Evolutionary conservation across 768 basidiomycete species (phyloP), one percentile per base, ranked within the genome.

Genomic region (Boletus patriciae): DNA sequence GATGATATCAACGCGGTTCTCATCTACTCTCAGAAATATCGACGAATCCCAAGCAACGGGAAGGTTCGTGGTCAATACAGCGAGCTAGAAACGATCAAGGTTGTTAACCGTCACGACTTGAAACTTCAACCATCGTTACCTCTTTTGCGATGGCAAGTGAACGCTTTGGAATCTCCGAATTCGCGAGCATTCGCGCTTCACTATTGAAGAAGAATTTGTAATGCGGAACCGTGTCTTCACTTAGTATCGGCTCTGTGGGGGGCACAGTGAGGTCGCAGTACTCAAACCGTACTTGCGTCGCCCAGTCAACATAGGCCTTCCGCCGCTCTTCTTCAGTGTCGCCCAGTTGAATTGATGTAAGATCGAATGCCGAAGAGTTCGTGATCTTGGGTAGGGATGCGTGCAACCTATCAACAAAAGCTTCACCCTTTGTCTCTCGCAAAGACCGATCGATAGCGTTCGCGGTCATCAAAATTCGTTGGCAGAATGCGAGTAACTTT

Each of bases 41-140:
- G 92, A 95, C 6, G 94, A 96, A 65, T 93, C 86, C 91, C 93
- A 97, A 7, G 92, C 88, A 15, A 93, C 87, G n/a, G 95, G 95
- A 25, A 98, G 77, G 68, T 94, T 95, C 12, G 93, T 94, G 3
- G 94, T 94, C 50, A 98, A 80, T 38, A 95, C 92, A 2, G 95
- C 94, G 58, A 97, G 85, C 92, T 94, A 40, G 60, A n/a, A 57
- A 58, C 48, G 36, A 50, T 53, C 33, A 58, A 36, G 62, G 18
- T 61, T 52, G 57, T 62, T 8, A 56, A 55, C 15, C 27, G 10
- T 50, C 19, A 29, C 8, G 13, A 31, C 40, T 52, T 18, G 10
- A 42, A 36, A 46, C 44, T 21, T 50, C 25, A 41, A 50, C 34
- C 21, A n/a, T 51, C 27, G n/a, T 23, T 66, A 88, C 90, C 83